Percentiles rank a stretch among this genome's conserved stretches.
Conservation (phyloP, 1,139 yeast species). For the Taphrina pruni region DNA sequence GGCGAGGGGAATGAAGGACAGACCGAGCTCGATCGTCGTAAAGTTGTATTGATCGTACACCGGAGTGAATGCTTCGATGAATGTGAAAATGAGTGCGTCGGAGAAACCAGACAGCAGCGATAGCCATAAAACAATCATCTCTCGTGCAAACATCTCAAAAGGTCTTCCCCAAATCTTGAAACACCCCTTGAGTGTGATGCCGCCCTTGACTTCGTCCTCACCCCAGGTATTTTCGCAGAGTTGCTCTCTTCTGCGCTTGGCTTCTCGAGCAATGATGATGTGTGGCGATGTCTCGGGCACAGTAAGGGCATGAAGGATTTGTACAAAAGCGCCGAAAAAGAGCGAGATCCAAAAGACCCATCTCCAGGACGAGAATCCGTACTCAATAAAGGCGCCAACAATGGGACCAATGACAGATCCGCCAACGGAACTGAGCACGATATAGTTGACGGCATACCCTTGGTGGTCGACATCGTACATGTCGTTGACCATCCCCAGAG, state of each 20-base stretch:
- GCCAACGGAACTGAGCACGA: constrained; percentile 55
- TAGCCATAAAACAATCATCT: constrained; percentile 55
- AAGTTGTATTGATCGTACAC: constrained; percentile 51
- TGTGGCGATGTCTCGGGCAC: constrained; percentile 54
- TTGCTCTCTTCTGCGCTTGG: constrained; percentile 52
- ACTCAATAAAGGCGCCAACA: constrained; percentile 54
- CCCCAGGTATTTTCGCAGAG: constrained; percentile 52
- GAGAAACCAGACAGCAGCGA: constrained; percentile 55
- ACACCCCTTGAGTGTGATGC: constrained; percentile 43
- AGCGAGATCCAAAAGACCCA: constrained; percentile 57
- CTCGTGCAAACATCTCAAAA: constrained; percentile 54
- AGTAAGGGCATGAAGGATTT: constrained; percentile 52
- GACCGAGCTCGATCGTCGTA: constrained; percentile 50
- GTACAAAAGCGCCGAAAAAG: constrained; percentile 53
- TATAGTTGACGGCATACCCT: constrained; percentile 54
- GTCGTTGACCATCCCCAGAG: constrained; percentile 56
- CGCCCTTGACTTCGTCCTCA: constrained; percentile 50
- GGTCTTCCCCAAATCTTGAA: constrained; percentile 53
- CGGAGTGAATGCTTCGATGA: constrained; percentile 54
- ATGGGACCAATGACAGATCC: constrained; percentile 55
- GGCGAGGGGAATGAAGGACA: constrained; percentile 52
- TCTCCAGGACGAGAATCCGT: constrained; percentile 49
- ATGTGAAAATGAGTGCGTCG: constrained; percentile 55
- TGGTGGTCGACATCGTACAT: constrained; percentile 55
- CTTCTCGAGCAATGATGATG: constrained; percentile 53